These are phyloP conservation scores for Erodium texanum DNA, from an alignment of 441 rosid species.

Conservation along the genomic window DNA sequence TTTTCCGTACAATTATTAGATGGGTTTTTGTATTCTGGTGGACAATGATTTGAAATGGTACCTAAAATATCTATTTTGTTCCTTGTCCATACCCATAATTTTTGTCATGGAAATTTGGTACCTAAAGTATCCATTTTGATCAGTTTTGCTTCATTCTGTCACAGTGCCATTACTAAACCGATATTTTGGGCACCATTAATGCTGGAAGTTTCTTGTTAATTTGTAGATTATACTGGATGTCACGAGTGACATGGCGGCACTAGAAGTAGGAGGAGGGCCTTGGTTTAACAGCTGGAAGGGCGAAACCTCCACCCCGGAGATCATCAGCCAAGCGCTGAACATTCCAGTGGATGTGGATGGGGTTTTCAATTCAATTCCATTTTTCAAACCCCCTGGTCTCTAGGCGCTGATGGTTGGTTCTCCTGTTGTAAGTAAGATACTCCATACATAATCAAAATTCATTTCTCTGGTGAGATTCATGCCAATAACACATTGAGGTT, in stretches of 20 bases:
- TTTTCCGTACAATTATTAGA: background rate
- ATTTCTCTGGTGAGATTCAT: too few relatives aligned
- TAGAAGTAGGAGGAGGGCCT: slow-evolving; percentile 94
- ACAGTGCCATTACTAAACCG: background rate
- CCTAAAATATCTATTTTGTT: background rate
- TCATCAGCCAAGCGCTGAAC: slow-evolving; percentile 39
- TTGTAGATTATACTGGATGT: slow-evolving; percentile 61
- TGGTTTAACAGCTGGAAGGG: slow-evolving; percentile 92
- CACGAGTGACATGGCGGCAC: slow-evolving; percentile 74
- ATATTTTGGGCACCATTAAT: background rate
- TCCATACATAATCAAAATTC: too few relatives aligned
- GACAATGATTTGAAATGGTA: background rate
- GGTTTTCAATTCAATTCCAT: slow-evolving; percentile 40
- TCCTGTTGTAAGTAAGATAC: background rate
- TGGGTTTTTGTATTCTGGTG: background rate
- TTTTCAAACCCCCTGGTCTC: slow-evolving; percentile 83
- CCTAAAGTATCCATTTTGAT: background rate
- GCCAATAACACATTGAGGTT: too few relatives aligned
- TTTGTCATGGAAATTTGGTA: background rate
- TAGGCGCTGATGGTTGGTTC: slow-evolving; percentile 20
- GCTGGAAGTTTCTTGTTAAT: background rate
- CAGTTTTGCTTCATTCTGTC: background rate
- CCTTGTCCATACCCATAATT: background rate
- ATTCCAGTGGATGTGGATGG: slow-evolving; percentile 59
- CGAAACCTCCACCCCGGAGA: slow-evolving; percentile 48